Evolutionary conservation across 2,329 filamentous ascomycete genomes (phyloP), one percentile per base, ranked within the genome.

Genomic region (Diaporthe vexans): DNA sequence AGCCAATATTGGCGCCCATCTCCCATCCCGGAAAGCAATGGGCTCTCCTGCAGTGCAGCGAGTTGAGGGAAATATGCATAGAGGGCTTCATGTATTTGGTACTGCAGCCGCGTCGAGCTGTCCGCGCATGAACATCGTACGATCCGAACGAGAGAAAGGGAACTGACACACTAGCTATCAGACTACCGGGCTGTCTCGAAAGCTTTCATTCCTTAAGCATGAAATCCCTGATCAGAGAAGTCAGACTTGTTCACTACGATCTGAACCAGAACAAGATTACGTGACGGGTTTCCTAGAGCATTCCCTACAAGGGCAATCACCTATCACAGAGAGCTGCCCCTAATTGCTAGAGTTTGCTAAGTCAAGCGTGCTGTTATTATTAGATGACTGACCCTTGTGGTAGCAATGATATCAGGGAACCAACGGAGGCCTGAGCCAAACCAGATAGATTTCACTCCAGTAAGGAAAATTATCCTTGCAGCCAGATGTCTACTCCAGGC

Each of bases 71-170:
- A 40, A 33, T 4, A 9, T 21, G 21, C 21, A 37, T 29, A 33
- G 13, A 8, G 7, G 29, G n/a, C 17, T 1, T 15, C 4, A 21
- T 26, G 10, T 26, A 9, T 19, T 13, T 4, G 11, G 6, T 40
- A 4, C 15, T 21, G 5, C 63, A 54, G n/a, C n/a, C n/a, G 1
- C 11, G n/a, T 5, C 10, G 10, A 40, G 13, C 3, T 10, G 40
- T 21, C 21, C n/a, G 19, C 21, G 33, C 63, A 68, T 68, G 9
- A 40, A 40, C 9, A 54, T 68, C n/a, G 48, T 68, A 40, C n/a
- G 48, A 68, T 54, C 19, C n/a, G 40, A 24, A 9, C 15, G 1
- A 5, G 63, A 40, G 11, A 13, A 2, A 11, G n/a, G 2, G 52
- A 13, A 13, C 13, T 9, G n/a, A 43, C 15, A 17, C 7, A 11